phyloP scores from a whole-genome alignment of 768 basidiomycete species.

The Tylopilus plumbeoviolaceoides region DNA sequence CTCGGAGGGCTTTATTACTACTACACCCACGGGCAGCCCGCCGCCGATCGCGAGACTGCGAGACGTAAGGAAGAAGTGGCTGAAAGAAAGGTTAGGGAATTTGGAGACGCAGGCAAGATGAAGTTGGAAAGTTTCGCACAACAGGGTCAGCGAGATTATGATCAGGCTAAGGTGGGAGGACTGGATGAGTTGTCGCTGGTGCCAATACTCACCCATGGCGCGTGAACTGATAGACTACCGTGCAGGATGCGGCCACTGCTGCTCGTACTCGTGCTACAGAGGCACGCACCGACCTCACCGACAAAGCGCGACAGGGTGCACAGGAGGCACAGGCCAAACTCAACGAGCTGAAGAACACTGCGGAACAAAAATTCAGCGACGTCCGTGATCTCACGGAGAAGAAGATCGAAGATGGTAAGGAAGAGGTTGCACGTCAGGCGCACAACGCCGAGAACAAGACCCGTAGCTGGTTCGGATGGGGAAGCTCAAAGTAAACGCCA shows the following conservation, averaged over 20 bases:
- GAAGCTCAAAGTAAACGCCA: conserved; percentile 26
- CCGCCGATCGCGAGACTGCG: conserved; percentile 20
- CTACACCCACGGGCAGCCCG: conserved; percentile 26
- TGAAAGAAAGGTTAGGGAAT: conserved; percentile 25
- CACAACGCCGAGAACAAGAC: conserved; percentile 23
- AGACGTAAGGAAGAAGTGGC: conserved; percentile 33
- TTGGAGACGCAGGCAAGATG: conserved; percentile 30
- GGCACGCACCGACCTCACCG: conserved; percentile 22
- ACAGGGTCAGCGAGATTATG: conserved; percentile 32
- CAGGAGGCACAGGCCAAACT: conserved; percentile 24
- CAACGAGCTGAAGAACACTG: conserved; percentile 21
- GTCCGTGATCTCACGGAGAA: conserved; percentile 25
- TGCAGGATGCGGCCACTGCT: conserved; percentile 13
- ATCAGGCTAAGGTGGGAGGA: conserved; percentile 32
- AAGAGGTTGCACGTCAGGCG: conserved; percentile 19
- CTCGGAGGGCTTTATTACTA: conserved; percentile 38
- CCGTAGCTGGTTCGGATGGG: conserved; percentile 40
- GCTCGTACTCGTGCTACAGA: conserved; percentile 20
- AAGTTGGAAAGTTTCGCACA: conserved; percentile 25
- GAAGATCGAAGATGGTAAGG: conserved; percentile 30
- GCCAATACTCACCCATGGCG: neutral
- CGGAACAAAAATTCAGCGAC: conserved; percentile 25
- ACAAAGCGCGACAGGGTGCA: conserved; percentile 23
- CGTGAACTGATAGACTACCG: conserved; percentile 16
- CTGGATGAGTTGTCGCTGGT: neutral